Evolutionary conservation across 768 basidiomycete species (phyloP), one percentile per base, ranked within the genome.

Genomic region (Rhizopogon vinicolor): DNA sequence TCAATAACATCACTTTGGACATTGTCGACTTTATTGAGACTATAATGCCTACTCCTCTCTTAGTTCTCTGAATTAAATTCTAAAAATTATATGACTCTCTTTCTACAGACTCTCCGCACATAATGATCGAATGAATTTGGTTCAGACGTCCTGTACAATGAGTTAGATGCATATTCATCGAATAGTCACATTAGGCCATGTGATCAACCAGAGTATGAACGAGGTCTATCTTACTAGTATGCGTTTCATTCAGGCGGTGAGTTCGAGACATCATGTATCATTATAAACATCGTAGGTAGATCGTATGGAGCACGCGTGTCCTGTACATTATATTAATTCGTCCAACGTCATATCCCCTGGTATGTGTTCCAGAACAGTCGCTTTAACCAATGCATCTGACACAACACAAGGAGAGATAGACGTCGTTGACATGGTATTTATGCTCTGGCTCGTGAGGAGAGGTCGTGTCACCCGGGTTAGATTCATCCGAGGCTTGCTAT

Each of bases 291-390:
- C 7, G 31, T 61, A 66, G 16, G 61, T 68, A 58, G 19, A 49
- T 37, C 22, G 22, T 9, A 35, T 35, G 1, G 19, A 16, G 33
- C 31, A 19, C 52, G 62, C 55, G 59, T 42, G 42, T 16, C 54
- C 2, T 12, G 12, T 6, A 43, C 39, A 16, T 62, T 58, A 75
- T 50, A 51, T 74, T 58, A 74, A 57, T 58, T 83, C 81, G 31
- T 82, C 80, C 55, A 79, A 52, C 1, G 79, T 81, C 78, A 82
- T 78, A 68, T 81, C 78, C 5, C 68, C 74, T n/a, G 71, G 67
- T 35, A 74, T 63, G 49, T 68, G 65, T 25, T 75, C 77, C 41
- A 66, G 53, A 22, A 61, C 60, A 40, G 53, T 62, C 28, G 55
- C 57, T 43, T 52, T 62, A 16, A 52, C 53, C 7, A 49, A 14